phyloP scores from a whole-genome alignment of 2,329 filamentous ascomycete genomes.

The Fonsecaea pedrosoi region DNA sequence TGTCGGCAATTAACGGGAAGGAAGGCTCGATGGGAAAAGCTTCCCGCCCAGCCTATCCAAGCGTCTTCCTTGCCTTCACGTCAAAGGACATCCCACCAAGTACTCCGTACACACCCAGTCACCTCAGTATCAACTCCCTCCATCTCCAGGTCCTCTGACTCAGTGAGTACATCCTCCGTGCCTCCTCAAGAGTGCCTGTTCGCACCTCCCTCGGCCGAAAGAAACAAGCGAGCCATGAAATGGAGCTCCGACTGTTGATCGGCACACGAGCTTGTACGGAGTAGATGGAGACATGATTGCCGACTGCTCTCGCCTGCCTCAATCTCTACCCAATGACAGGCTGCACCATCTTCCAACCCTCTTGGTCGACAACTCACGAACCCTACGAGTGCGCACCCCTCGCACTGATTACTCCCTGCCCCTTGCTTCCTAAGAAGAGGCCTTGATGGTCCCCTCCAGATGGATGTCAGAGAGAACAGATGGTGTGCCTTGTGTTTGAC shows the following conservation, averaged over 20 bases:
- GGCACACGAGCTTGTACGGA: background rate
- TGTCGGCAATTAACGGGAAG: constrained; percentile 2
- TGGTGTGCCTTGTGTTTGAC: background rate
- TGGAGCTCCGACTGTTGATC: background rate
- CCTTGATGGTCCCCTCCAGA: background rate
- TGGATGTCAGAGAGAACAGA: constrained; percentile 4
- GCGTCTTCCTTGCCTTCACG: background rate
- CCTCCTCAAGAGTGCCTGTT: background rate
- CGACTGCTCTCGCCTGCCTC: constrained; percentile 6
- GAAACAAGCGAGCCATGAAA: background rate
- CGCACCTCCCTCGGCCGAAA: background rate
- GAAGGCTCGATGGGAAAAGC: background rate
- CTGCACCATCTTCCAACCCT: background rate
- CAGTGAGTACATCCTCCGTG: background rate
- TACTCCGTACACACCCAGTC: too few species aligned
- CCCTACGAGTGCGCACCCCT: background rate
- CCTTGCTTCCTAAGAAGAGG: background rate
- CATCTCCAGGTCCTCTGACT: background rate
- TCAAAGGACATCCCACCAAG: background rate
- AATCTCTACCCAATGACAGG: background rate
- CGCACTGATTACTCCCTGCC: background rate
- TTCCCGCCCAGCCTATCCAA: background rate
- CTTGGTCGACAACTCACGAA: background rate
- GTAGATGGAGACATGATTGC: constrained; percentile 8
- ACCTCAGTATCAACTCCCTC: background rate